These are phyloP conservation scores for Lachancea sp. DNA, from an alignment of 805 yeast genomes.

Conservation along the genomic window DNA sequence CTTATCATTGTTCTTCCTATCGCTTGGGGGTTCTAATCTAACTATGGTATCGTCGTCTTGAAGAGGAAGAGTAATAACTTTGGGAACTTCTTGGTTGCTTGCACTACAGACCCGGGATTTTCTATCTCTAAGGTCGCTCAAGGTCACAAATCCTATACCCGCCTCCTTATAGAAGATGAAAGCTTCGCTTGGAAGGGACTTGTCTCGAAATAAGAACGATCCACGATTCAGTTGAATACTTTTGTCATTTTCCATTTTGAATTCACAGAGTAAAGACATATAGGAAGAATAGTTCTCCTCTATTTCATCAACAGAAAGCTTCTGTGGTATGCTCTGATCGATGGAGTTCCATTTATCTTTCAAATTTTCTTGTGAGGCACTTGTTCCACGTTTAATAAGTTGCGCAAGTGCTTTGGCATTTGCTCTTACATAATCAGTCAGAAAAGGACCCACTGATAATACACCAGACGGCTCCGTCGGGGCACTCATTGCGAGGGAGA, in stretches of 20 bases:
- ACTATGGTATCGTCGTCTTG: not conserved
- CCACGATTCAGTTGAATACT: not conserved
- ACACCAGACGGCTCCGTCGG: conserved; percentile 59
- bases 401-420: conserved; percentile 52
- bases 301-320: not conserved
- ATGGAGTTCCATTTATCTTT: not conserved
- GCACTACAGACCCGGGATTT: not conserved
- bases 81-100: not conserved
- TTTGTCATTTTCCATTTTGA: not conserved
- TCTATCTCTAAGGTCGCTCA: conserved; percentile 5
- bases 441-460: conserved; percentile 39
- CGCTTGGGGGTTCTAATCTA: not conserved
- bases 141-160: not conserved
- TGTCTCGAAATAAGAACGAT: conserved; percentile 2
- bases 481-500: conserved; percentile 48
- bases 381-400: conserved; percentile 41
- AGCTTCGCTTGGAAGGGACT: not conserved
- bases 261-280: not conserved
- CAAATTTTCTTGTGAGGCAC: not conserved
- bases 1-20: conserved; percentile 4
- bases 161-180: not conserved
- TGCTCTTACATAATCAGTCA: conserved; percentile 51
- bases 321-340: not conserved
- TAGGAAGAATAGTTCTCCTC: not conserved
- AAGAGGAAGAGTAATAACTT: not conserved